Conservation (phyloP, 108 stramenopile species). For the Nitzschia sp. region DNA sequence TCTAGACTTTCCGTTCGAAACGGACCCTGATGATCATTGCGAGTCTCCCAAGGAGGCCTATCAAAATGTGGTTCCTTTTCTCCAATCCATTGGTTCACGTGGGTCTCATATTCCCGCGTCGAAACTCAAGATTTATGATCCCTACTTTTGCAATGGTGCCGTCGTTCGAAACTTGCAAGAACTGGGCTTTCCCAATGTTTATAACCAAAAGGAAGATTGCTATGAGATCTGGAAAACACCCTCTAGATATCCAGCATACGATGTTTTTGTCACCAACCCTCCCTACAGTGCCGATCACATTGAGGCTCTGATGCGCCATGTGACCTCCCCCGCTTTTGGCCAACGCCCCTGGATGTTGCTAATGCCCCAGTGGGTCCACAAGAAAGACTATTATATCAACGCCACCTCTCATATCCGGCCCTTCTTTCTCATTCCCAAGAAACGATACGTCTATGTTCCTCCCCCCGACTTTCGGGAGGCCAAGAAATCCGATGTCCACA, state of each 20-base stretch:
- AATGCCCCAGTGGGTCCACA: slow-evolving; percentile 84
- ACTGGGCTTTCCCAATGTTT: slow-evolving; percentile 87
- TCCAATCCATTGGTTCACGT: slow-evolving; percentile 31
- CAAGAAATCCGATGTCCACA: slow-evolving; percentile 82
- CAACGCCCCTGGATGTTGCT: slow-evolving; percentile 67
- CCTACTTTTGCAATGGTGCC: slow-evolving; percentile 95
- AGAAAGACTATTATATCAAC: slow-evolving; percentile 72
- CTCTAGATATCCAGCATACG: slow-evolving; percentile 62
- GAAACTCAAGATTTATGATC: slow-evolving; percentile 84
- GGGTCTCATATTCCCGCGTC: background rate
- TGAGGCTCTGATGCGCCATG: slow-evolving; percentile 70
- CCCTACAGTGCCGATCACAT: slow-evolving; percentile 95
- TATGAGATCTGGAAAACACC: slow-evolving; percentile 60
- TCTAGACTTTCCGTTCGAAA: slow-evolving; percentile 70
- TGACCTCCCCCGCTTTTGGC: slow-evolving; percentile 45
- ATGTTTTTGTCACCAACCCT: slow-evolving; percentile 94
- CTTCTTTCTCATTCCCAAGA: slow-evolving; percentile 84
- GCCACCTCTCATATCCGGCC: slow-evolving; percentile 42
- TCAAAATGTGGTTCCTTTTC: slow-evolving; percentile 74
- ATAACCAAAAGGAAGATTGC: slow-evolving; percentile 83
- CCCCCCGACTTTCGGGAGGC: slow-evolving; percentile 77
- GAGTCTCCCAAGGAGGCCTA: slow-evolving; percentile 93
- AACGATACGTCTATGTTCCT: slow-evolving; percentile 85
- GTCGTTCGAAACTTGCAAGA: slow-evolving; percentile 66
- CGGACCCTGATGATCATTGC: slow-evolving; percentile 91